A percentile compares a stretch with the other conserved stretches of the same genome.
phyloP scores from a whole-genome alignment of 768 basidiomycete species.

The Leccinum obscurum region DNA sequence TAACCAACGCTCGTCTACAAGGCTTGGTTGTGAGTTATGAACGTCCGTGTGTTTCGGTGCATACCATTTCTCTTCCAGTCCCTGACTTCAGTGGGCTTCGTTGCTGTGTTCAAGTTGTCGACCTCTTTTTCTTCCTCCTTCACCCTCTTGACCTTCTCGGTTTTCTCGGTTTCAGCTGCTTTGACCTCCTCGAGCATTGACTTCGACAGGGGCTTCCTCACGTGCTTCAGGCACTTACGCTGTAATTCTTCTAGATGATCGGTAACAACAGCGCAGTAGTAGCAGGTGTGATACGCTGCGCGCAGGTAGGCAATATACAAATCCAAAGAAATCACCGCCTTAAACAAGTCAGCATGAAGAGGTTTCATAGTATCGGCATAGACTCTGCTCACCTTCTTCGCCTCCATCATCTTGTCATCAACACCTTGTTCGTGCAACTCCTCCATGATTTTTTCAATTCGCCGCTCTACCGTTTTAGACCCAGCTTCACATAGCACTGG shows the following conservation, averaged over 20 bases:
- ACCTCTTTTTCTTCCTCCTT: conserved; percentile 45
- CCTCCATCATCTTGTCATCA: conserved; percentile 66
- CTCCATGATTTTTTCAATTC: conserved; percentile 73
- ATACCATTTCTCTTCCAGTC: conserved; percentile 70
- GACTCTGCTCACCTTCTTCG: conserved; percentile 61
- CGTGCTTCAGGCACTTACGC: conserved; percentile 91
- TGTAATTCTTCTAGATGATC: conserved; percentile 95
- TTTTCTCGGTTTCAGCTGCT: conserved; percentile 49
- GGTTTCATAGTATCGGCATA: conserved; percentile 12
- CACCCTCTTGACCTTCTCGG: conserved; percentile 48
- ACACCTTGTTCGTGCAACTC: conserved; percentile 68
- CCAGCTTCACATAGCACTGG: conserved; percentile 62
- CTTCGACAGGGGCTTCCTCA: conserved; percentile 73
- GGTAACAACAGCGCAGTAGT: conserved; percentile 93
- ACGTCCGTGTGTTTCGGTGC: conserved; percentile 19
- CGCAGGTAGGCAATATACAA: conserved; percentile 93
- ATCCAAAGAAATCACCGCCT: conserved; percentile 86
- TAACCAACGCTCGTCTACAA: conserved; percentile 81
- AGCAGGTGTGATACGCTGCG: conserved; percentile 91
- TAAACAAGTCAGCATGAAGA: conserved; percentile 26
- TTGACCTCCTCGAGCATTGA: conserved; percentile 60
- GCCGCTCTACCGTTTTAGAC: conserved; percentile 78
- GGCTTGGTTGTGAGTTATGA: conserved; percentile 11
- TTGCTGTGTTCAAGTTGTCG: conserved; percentile 18
- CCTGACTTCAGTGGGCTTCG: conserved; percentile 43